Base-by-base conservation (phyloP, 306 rosid species). In the Quercus ilex region DNA sequence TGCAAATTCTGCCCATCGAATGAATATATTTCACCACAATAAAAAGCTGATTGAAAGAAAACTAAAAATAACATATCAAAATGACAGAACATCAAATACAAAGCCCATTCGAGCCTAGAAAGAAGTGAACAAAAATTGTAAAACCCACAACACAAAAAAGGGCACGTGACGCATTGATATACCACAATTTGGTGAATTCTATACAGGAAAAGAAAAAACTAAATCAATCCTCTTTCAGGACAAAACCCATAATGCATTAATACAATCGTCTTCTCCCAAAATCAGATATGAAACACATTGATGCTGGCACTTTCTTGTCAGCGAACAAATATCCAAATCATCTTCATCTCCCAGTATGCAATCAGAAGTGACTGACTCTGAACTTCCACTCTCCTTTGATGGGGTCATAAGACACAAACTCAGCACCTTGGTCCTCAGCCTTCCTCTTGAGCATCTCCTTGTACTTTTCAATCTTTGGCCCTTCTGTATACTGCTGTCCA, bases 381-480 rank as follows among this genome's bases (percentile, higher is more conserved):
- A 96, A 91, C 84, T 87, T 96, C 99, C 99, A 96, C 81, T 96
- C 97, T 79, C 97, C 99, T 79, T 90, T 88, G 31, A 80, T 56
- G 10, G 98, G 83, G 51, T 93, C 97, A 67, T 86, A 90, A 1
- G 97, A 91, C 21, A 93, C 83, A 85, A 96, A 96, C 79, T 90
- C 90, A 0, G 99, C 99, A 21, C 96, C 98, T 85, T 96, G 99
- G 65, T 92, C 98, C 81, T 90, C 96, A 0, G 98, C 92, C 87
- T 96, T 96, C 74, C 85, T 88, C 91, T 87, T 90, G n/a, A 96
- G 96, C 93, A 91, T 89, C 81, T 93, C 96, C 87, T 83, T 91
- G 86, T 91, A 96, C 73, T 87, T 96, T 84, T 91, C 97, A 0
- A 87, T 88, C 74, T 85, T 93, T 0, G 96, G 92, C 71, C 99